Conservation (phyloP, 164 flowering plant species). For the Nelumbo lutea region DNA sequence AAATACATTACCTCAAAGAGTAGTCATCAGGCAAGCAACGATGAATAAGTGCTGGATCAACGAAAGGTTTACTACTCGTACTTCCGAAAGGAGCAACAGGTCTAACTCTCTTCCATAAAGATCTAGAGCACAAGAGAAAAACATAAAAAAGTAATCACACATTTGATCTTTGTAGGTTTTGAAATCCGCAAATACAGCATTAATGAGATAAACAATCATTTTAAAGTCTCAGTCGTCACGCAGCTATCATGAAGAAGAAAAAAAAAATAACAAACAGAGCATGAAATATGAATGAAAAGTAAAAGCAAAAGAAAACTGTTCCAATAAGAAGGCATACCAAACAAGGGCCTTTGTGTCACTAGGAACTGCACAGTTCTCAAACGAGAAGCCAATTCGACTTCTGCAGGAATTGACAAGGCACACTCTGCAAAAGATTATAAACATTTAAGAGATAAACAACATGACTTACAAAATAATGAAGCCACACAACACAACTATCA, state of each 20-base stretch:
- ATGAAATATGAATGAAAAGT: neutral
- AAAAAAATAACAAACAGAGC: neutral
- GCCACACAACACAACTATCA: neutral
- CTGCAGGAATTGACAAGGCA: slow-evolving; percentile 35
- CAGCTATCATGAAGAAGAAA: neutral
- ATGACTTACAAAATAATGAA: neutral
- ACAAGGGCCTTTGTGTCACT: slow-evolving; percentile 76
- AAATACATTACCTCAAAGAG: slow-evolving; percentile 62
- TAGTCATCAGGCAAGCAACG: slow-evolving; percentile 84
- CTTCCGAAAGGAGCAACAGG: slow-evolving; percentile 77
- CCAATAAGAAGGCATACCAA: slow-evolving; percentile 40
- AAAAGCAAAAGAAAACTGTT: neutral
- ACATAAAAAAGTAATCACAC: neutral
- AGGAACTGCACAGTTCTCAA: slow-evolving; percentile 50
- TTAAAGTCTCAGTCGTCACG: neutral
- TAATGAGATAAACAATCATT: neutral
- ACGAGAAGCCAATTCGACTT: slow-evolving; percentile 46
- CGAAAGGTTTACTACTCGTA: slow-evolving; percentile 43
- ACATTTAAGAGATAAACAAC: neutral
- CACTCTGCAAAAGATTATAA: slow-evolving; percentile 36
- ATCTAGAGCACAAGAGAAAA: slow-evolving; percentile 36
- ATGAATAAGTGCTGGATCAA: slow-evolving; percentile 74
- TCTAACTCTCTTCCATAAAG: slow-evolving; percentile 75
- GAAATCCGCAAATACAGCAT: neutral
- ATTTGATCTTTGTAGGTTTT: neutral